Percentiles rank a stretch among this genome's conserved stretches.
Conservation (phyloP, 768 basidiomycete species). For the Tricholomella constricta region DNA sequence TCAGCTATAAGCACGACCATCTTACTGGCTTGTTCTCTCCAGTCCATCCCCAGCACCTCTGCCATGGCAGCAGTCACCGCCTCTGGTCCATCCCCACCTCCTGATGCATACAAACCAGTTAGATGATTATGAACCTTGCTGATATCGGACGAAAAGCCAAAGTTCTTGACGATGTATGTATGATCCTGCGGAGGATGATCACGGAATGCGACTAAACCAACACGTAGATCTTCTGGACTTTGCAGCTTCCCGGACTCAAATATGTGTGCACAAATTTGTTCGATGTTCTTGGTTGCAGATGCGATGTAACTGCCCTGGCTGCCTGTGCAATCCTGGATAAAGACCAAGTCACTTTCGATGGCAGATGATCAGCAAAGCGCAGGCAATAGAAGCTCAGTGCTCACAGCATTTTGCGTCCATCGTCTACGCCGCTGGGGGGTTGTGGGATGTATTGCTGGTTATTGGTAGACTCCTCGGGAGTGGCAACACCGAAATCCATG, state of each 20-base stretch:
- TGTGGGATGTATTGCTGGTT: slow-evolving; percentile 35
- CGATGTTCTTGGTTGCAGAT: slow-evolving; percentile 96
- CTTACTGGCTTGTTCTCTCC: slow-evolving; percentile 86
- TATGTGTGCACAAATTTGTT: slow-evolving; percentile 92
- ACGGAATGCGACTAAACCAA: slow-evolving; percentile 92
- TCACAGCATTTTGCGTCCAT: slow-evolving; percentile 74
- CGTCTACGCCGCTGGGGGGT: slow-evolving; percentile 26
- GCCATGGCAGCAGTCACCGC: slow-evolving; percentile 93
- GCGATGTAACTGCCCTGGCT: slow-evolving; percentile 89
- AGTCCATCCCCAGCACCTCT: slow-evolving; percentile 87
- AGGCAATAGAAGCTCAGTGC: slow-evolving; percentile 29
- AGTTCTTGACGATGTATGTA: slow-evolving; percentile 91
- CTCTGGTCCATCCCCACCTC: slow-evolving; percentile 95
- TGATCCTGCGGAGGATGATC: slow-evolving; percentile 98
- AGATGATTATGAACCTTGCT: slow-evolving; percentile 83
- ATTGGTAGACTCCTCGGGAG: slow-evolving; percentile 37
- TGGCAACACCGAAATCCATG: slow-evolving; percentile 62
- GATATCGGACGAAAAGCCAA: slow-evolving; percentile 94
- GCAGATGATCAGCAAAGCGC: slow-evolving; percentile 19
- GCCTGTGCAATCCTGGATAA: slow-evolving; percentile 94
- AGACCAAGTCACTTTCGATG: slow-evolving; percentile 78
- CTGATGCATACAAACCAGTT: slow-evolving; percentile 82
- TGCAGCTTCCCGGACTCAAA: slow-evolving; percentile 93
- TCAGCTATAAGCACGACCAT: slow-evolving; percentile 98
- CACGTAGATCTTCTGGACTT: slow-evolving; percentile 81